A percentile compares a stretch with the other conserved stretches of the same genome.
phyloP scores from a whole-genome alignment of 352 stramenopile genomes.

The Phytophthora pinifolia region DNA sequence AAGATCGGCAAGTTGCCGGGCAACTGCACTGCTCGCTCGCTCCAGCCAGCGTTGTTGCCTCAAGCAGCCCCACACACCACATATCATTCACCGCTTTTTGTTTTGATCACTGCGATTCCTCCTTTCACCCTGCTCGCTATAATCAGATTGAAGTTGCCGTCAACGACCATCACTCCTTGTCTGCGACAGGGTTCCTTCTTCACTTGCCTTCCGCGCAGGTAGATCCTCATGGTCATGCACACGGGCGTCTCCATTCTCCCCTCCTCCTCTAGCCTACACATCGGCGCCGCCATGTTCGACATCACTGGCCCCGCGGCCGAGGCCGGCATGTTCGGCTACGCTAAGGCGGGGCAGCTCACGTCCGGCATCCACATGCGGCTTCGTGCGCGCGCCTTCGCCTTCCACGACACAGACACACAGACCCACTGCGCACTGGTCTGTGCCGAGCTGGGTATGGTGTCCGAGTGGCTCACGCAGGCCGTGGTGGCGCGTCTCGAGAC shows the following conservation, averaged over 20 bases:
- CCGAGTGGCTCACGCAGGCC: constrained; percentile 83
- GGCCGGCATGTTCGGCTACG: constrained; percentile 90
- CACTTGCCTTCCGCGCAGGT: not conserved
- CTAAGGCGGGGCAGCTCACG: constrained; percentile 72
- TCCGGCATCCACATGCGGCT: constrained; percentile 88
- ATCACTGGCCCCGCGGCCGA: constrained; percentile 83
- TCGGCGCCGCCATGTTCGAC: constrained; percentile 83
- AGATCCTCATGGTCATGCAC: constrained; percentile 4
- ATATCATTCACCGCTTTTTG: not conserved
- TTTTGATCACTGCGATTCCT: too few relatives aligned
- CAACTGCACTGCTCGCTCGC: too few relatives aligned
- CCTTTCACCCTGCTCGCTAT: too few relatives aligned
- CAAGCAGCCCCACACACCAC: too few relatives aligned
- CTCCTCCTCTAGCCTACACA: constrained; percentile 31
- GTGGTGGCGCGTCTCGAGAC: constrained; percentile 65
- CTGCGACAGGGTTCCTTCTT: too few relatives aligned
- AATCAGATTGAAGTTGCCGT: too few relatives aligned
- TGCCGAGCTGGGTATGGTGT: constrained; percentile 90
- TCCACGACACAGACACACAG: constrained; percentile 39
- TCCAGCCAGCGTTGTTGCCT: too few relatives aligned
- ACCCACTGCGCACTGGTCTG: constrained; percentile 80
- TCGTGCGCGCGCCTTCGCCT: constrained; percentile 79
- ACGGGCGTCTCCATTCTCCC: constrained; percentile 17
- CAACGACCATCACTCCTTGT: too few relatives aligned
- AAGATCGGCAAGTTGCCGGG: too few relatives aligned